These are phyloP conservation scores for Pythium biforme DNA, from an alignment of 352 stramenopile genomes.

Conservation along the genomic window DNA sequence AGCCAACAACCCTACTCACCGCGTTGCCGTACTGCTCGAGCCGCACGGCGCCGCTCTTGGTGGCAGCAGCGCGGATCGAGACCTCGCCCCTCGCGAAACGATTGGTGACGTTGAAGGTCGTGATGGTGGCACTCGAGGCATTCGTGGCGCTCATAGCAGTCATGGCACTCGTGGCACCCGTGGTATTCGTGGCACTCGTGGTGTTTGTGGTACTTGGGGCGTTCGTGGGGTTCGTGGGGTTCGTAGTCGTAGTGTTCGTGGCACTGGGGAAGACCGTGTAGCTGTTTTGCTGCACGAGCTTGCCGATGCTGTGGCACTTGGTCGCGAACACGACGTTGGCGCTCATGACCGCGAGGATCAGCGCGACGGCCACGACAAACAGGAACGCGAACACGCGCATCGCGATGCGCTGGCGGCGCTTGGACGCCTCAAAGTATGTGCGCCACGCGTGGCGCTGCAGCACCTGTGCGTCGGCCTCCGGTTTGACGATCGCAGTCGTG, in stretches of 20 bases:
- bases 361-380: conserved; percentile 43
- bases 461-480: conserved; percentile 11
- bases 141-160: neutral
- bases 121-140: neutral
- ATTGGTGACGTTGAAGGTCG: conserved; percentile 34
- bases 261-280: conserved; percentile 33
- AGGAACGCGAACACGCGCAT: conserved; percentile 57
- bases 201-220: neutral
- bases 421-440: conserved; percentile 56
- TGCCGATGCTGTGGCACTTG: conserved; percentile 69
- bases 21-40: conserved; percentile 47
- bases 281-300: conserved; percentile 38
- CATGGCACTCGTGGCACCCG: neutral
- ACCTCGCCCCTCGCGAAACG: conserved; percentile 45
- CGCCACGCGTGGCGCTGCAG: conserved; percentile 42
- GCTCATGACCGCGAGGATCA: conserved; percentile 92
- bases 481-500: neutral
- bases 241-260: conserved; percentile 6
- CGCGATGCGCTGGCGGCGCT: conserved; percentile 53
- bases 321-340: conserved; percentile 66
- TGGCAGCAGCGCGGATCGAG: conserved; percentile 23
- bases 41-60: conserved; percentile 28
- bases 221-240: no score
- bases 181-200: neutral
- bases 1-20: conserved; percentile 25